Base-by-base conservation (phyloP, 1,284 basidiomycete genomes). In the Melampsora larici-populina region DNA sequence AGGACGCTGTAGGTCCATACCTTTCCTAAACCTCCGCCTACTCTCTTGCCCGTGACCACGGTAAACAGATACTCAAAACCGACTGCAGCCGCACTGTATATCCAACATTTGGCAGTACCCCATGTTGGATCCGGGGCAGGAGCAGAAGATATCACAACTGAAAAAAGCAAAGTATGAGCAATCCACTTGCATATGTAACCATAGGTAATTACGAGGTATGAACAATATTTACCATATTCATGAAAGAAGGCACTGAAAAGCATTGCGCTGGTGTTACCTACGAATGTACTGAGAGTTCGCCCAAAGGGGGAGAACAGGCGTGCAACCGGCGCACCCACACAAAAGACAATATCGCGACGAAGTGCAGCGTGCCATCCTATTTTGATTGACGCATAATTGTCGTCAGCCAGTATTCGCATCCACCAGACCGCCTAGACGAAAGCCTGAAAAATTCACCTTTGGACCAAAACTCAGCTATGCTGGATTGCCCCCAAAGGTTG, bases 311-410 rank as follows among this genome's bases (percentile, higher is more conserved):
- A 55, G 43, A 65, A 71, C 26, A 78, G 0, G 26, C 65, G 70
- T 43, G 48, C 62, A 43, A 78, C 21, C 7, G 76, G 76, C 21
- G 40, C 46, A 43, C 62, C 68, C 11, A 67, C 76, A 46, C 76
- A 78, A 46, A 71, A 78, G 24, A 66, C 21, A 15, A 78, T 71
- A 67, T 71, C 51, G 26, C 69, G 60, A 11, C 76, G 60, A 36
- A 78, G 70, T 17, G 70, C 69, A 40, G 76, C 68, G 64, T 78
- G 76, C 76, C 76, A 78, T n/a, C 76, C 75, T 77, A 62, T 17
- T 46, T 46, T 15, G 3, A 15, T 46, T 11, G 5, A 8, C 43
- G 9, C 43, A 46, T 46, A 5, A 7, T 1, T 24, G 21, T 9
- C 7, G 21, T 58, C 21, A 58, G 55, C 17, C 0, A n/a, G 5